Conservation (phyloP, 352 stramenopile species). For the Phytophthora rubi region DNA sequence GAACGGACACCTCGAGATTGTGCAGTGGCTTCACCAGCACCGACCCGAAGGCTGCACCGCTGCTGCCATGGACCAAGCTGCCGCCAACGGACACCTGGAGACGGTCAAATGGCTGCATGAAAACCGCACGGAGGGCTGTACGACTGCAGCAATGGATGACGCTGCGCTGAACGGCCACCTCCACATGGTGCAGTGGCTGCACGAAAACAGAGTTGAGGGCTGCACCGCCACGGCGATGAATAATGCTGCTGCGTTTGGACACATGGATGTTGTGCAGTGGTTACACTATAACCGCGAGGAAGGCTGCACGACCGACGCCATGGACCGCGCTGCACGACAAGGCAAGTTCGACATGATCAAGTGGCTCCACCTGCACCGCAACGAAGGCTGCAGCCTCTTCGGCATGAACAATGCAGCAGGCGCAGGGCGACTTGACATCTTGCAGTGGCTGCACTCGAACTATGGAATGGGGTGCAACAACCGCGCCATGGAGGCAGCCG, state of each 20-base stretch:
- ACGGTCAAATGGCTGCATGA: slow-evolving; percentile 62
- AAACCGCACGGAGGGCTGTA: slow-evolving; percentile 39
- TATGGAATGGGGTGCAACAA: slow-evolving; percentile 32
- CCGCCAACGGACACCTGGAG: slow-evolving; percentile 49
- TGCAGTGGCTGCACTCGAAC: slow-evolving; percentile 33
- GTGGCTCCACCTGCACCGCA: slow-evolving; percentile 36
- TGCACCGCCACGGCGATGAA: slow-evolving; percentile 26
- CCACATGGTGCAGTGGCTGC: slow-evolving; percentile 14
- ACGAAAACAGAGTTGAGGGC: slow-evolving; percentile 22
- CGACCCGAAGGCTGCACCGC: slow-evolving; percentile 29
- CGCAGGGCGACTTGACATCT: slow-evolving; percentile 34
- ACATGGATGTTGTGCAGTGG: slow-evolving; percentile 41
- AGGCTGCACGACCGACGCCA: slow-evolving; percentile 34
- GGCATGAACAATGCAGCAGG: slow-evolving; percentile 35
- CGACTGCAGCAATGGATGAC: slow-evolving; percentile 27
- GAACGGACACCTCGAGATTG: slow-evolving; percentile 33
- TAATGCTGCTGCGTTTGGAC: slow-evolving; percentile 30
- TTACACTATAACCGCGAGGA: slow-evolving; percentile 29
- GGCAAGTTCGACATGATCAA: slow-evolving; percentile 43
- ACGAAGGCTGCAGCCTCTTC: slow-evolving; percentile 32
- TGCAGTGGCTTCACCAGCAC: slow-evolving; percentile 38
- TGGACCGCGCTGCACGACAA: slow-evolving; percentile 39
- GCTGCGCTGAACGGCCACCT: slow-evolving; percentile 27
- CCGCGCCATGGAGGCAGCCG: slow-evolving; percentile 30
- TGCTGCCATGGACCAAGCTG: slow-evolving; percentile 31